Conservation (phyloP, 768 basidiomycete species). For the Xerocomus brunneocitrinus region DNA sequence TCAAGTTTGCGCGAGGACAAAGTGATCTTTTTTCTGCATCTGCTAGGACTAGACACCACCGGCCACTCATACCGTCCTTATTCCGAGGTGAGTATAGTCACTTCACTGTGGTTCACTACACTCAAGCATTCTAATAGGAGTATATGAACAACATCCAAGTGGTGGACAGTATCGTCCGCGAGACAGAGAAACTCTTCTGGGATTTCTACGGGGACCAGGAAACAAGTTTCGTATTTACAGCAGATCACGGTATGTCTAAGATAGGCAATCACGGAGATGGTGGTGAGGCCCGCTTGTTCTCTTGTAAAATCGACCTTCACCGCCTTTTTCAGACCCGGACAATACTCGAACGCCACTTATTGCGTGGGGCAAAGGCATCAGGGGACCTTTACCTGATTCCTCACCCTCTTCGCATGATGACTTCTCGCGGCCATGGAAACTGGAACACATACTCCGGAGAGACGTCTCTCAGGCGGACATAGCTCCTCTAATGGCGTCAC, state of each 20-base stretch:
- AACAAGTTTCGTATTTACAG: slow-evolving; percentile 76
- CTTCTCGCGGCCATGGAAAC: slow-evolving; percentile 61
- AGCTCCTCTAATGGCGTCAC: slow-evolving; percentile 68
- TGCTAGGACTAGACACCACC: slow-evolving; percentile 81
- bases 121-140: slow-evolving; percentile 44
- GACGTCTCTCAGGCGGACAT: slow-evolving; percentile 86
- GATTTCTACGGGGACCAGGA: slow-evolving; percentile 65
- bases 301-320: slow-evolving; percentile 3
- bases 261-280: slow-evolving; percentile 91
- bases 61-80: slow-evolving; percentile 84
- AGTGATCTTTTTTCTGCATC: slow-evolving; percentile 77
- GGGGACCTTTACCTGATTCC: slow-evolving; percentile 58
- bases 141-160: slow-evolving; percentile 82
- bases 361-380: slow-evolving; percentile 76
- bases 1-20: slow-evolving; percentile 51
- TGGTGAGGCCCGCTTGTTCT: slow-evolving; percentile 39
- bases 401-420: slow-evolving; percentile 60
- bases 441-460: slow-evolving; percentile 54
- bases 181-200: slow-evolving; percentile 56
- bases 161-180: slow-evolving; percentile 68
- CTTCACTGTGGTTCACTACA: neutral
- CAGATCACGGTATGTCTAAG: slow-evolving; percentile 87
- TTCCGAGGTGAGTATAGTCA: slow-evolving; percentile 51
- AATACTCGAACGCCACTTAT: slow-evolving; percentile 83
- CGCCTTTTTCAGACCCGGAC: slow-evolving; percentile 63